These are phyloP conservation scores for Phialocephala sp. DNA, from an alignment of 2,329 filamentous ascomycete genomes.

Conservation along the genomic window DNA sequence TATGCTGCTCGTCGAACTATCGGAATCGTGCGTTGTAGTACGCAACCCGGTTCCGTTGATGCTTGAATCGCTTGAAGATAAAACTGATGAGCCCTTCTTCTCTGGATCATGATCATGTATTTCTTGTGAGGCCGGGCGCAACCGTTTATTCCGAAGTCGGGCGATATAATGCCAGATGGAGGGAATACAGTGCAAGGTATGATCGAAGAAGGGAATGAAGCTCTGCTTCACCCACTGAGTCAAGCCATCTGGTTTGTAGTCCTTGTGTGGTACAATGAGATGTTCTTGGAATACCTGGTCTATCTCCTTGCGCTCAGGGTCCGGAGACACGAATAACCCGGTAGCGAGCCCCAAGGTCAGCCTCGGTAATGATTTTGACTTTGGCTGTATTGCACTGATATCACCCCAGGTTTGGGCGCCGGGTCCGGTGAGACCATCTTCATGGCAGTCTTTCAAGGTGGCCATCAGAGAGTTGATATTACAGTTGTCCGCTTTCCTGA, in stretches of 20 bases:
- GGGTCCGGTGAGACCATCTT: neutral
- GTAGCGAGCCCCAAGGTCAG: neutral
- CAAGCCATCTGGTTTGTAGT: neutral
- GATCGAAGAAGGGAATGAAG: neutral
- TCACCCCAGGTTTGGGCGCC: neutral
- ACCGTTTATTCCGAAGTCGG: too few relatives aligned
- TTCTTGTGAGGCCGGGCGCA: too few relatives aligned
- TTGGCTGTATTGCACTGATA: neutral
- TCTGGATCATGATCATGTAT: too few relatives aligned
- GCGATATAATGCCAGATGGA: too few relatives aligned
- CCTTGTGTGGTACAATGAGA: neutral
- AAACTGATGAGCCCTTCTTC: too few relatives aligned
- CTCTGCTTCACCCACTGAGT: neutral
- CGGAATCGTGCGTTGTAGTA: too few relatives aligned
- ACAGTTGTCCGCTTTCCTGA: neutral
- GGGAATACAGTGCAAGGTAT: neutral
- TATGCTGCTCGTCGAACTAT: neutral
- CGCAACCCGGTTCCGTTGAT: too few relatives aligned
- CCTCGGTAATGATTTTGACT: neutral
- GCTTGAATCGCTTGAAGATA: too few relatives aligned
- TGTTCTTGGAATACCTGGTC: neutral
- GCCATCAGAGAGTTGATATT: neutral
- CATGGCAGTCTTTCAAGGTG: neutral
- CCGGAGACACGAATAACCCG: neutral
- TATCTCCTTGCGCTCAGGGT: neutral